Evolutionary conservation across 306 rosid species (phyloP), one percentile per base, ranked within the genome.

Genomic region (Sechiopsis laciniata): DNA sequence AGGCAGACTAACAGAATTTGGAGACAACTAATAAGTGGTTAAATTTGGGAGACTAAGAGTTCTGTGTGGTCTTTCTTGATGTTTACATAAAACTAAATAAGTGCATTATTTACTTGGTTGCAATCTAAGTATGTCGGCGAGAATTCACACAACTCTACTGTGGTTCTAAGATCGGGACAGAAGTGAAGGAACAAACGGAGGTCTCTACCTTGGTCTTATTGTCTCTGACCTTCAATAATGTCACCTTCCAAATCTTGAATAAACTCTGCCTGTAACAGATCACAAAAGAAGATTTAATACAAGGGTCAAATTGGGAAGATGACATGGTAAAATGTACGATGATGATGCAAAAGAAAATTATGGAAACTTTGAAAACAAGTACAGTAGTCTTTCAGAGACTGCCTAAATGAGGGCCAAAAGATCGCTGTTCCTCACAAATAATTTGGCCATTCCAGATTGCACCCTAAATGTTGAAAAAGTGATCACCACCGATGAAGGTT

Each of bases 241-340:
- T 83, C 77, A 90, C 63, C 83, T 80, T 88, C 98, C 96, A 86
- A 1, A 52, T 81, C 77, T 45, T 72, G 48, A 76, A 55, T 69
- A 85, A 82, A 83, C 88, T 90, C 79, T 80, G 82, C 87, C 98
- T 90, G 91, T 84, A 82, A 40, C 20, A 45, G 14, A 42, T 16
- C 42, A 57, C 13, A 22, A 57, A 58, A 12, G 14, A 6, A 9
- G 70, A 22, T 75, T 22, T 62, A 53, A 16, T 64, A 72, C 57
- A 67, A 65, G 57, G 71, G 5, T 59, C 14, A 59, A 29, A 57
- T 17, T 14, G 26, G 63, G 72, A 26, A 50, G 55, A 62, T 73
- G 50, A 22, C 26, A 24, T 52, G 56, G 50, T 21, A 42, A 45
- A 14, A 40, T 48, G 21, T 22, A 29, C 19, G 4, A 65, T 65